phyloP scores from a whole-genome alignment of 495 filamentous ascomycete genomes.

The Apodospora peruviana region DNA sequence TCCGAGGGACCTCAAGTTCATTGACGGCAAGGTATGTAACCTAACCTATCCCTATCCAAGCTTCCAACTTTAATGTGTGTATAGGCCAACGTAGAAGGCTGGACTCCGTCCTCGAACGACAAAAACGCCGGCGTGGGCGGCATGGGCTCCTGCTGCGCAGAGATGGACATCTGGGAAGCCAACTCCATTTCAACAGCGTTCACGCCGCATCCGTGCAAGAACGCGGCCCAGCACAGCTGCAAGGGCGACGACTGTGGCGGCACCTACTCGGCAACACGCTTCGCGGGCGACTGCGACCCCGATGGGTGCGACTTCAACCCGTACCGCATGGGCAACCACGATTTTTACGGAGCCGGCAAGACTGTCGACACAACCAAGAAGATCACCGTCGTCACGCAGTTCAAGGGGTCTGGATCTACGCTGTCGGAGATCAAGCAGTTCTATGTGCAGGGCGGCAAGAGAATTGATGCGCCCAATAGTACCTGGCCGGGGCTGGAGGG shows the following conservation, averaged over 20 bases:
- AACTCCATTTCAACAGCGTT: slow-evolving; percentile 51
- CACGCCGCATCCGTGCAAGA: slow-evolving; percentile 52
- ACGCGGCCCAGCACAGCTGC: slow-evolving; percentile 41
- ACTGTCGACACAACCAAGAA: slow-evolving; percentile 11
- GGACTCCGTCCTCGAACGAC: slow-evolving; percentile 33
- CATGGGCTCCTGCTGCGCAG: slow-evolving; percentile 48
- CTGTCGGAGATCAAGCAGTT: slow-evolving; percentile 51
- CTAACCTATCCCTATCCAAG: too few relatives aligned
- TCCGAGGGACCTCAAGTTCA: slow-evolving; percentile 43
- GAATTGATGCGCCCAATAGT: slow-evolving; percentile 18
- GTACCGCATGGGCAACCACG: slow-evolving; percentile 48
- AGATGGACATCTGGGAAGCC: slow-evolving; percentile 58
- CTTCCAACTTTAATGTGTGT: neutral
- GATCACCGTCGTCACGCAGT: slow-evolving; percentile 61
- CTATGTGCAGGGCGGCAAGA: slow-evolving; percentile 52
- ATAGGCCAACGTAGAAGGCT: slow-evolving; percentile 41
- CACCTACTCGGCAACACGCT: slow-evolving; percentile 35
- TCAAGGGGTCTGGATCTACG: slow-evolving; percentile 44
- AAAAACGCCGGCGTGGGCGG: slow-evolving; percentile 31
- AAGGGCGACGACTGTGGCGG: slow-evolving; percentile 42
- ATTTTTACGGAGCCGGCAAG: slow-evolving; percentile 40
- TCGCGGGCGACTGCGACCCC: slow-evolving; percentile 53
- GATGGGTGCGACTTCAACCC: slow-evolving; percentile 60
- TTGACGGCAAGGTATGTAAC: slow-evolving; percentile 51
- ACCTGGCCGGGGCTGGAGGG: slow-evolving; percentile 28